A percentile compares a stretch with the other conserved stretches of the same genome.
These are phyloP conservation scores for Mallotus nudiflorus DNA, from an alignment of 345 rosid species.

Conservation along the genomic window DNA sequence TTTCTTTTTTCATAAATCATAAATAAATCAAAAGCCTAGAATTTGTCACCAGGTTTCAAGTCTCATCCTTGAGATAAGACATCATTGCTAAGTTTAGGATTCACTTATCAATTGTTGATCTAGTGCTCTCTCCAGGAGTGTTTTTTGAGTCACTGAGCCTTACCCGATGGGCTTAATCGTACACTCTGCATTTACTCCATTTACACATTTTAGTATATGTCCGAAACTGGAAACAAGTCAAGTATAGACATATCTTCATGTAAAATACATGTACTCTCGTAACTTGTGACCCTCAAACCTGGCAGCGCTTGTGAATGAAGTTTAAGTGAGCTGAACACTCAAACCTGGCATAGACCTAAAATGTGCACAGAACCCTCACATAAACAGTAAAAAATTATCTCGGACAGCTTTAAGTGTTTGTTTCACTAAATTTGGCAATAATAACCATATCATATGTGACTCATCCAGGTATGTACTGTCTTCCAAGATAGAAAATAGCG, in stretches of 20 bases:
- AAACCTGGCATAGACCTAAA: too few species aligned
- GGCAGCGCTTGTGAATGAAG: too few species aligned
- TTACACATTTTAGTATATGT: neutral
- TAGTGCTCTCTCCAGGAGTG: too few species aligned
- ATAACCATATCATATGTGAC: neutral
- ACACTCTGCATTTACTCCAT: neutral
- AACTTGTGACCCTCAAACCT: too few species aligned
- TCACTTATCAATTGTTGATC: too few species aligned
- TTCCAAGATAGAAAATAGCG: constrained; percentile 65
- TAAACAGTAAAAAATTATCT: neutral
- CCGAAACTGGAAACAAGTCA: neutral
- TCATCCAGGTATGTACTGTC: constrained; percentile 75
- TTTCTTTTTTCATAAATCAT: neutral
- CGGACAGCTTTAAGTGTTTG: neutral
- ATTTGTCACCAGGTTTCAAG: neutral
- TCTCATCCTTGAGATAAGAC: neutral
- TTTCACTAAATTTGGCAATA: neutral
- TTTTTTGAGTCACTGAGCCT: too few species aligned
- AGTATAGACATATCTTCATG: too few species aligned
- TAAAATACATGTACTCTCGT: too few species aligned
- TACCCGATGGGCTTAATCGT: neutral
- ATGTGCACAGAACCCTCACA: too few species aligned
- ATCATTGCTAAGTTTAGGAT: neutral
- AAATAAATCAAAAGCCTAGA: neutral
- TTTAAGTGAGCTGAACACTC: too few species aligned